phyloP scores from a whole-genome alignment of 768 basidiomycete genomes.

The Coprinopsis marcescibilis region DNA sequence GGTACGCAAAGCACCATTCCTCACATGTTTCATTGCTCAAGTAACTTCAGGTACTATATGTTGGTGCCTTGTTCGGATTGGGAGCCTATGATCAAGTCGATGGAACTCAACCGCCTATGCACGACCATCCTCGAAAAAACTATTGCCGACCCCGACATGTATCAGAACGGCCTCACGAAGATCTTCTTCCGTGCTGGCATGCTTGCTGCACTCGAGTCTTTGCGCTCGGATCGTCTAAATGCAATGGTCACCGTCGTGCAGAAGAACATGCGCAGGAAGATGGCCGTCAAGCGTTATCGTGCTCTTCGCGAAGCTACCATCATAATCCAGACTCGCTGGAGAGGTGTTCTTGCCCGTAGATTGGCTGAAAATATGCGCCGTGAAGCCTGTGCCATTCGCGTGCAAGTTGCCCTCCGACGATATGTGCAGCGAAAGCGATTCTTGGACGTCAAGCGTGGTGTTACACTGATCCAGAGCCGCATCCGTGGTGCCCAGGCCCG shows the following conservation, averaged over 20 bases:
- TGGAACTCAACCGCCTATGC: constrained; percentile 80
- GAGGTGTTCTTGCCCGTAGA: constrained; percentile 72
- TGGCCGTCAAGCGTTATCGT: constrained; percentile 79
- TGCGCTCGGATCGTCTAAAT: constrained; percentile 84
- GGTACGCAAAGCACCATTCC: constrained; percentile 52
- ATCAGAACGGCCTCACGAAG: constrained; percentile 94
- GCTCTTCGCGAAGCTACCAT: constrained; percentile 68
- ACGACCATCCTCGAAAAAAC: constrained; percentile 78
- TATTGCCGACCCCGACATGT: constrained; percentile 92
- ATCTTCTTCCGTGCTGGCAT: constrained; percentile 99
- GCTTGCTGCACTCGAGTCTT: constrained; percentile 90
- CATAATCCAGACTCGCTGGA: constrained; percentile 91
- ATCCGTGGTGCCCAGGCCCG: constrained; percentile 74
- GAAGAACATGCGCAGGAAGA: constrained; percentile 89
- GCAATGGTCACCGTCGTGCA: constrained; percentile 91
- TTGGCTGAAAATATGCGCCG: constrained; percentile 67
- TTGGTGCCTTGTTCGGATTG: constrained; percentile 83
- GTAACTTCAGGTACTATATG: constrained; percentile 82
- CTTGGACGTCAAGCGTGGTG: constrained; percentile 50
- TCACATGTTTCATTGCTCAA: constrained; percentile 4
- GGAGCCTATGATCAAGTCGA: constrained; percentile 76
- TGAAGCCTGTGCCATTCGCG: constrained; percentile 65
- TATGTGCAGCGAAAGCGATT: constrained; percentile 73
- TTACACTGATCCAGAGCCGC: constrained; percentile 78
- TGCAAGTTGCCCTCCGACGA: constrained; percentile 70